phyloP scores from a whole-genome alignment of 1,284 basidiomycete genomes.

The Coriolopsis trogii region DNA sequence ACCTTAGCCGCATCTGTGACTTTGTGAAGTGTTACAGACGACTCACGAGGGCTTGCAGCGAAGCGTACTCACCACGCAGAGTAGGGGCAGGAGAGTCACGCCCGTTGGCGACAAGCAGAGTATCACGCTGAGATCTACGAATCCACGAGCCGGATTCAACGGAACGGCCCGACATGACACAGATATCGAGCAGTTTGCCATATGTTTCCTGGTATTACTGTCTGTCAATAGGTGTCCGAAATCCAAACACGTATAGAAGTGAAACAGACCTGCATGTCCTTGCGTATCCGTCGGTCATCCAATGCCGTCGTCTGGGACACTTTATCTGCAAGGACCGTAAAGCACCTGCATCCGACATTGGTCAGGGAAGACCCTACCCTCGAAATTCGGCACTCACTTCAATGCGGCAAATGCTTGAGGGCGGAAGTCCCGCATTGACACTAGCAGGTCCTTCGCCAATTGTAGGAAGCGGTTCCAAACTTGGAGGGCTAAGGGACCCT shows the following conservation, averaged over 20 bases:
- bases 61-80: slow-evolving; percentile 46
- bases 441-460: slow-evolving; percentile 79
- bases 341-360: slow-evolving; percentile 58
- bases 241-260: background rate
- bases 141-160: slow-evolving; percentile 84
- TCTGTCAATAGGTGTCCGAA: background rate
- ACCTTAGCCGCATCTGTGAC: slow-evolving; percentile 41
- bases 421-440: slow-evolving; percentile 64
- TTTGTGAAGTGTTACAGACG: too few relatives aligned
- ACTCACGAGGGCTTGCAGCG: too few relatives aligned
- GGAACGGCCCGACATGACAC: slow-evolving; percentile 76
- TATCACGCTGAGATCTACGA: slow-evolving; percentile 65
- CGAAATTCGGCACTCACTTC: slow-evolving; percentile 47
- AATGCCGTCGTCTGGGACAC: slow-evolving; percentile 86
- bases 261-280: slow-evolving; percentile 81
- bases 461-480: slow-evolving; percentile 86
- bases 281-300: slow-evolving; percentile 87
- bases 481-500: slow-evolving; percentile 89
- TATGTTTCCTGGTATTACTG: slow-evolving; percentile 69
- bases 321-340: slow-evolving; percentile 82
- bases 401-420: slow-evolving; percentile 75
- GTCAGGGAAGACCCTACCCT: background rate
- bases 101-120: slow-evolving; percentile 58
- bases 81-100: slow-evolving; percentile 69
- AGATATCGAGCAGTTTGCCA: slow-evolving; percentile 84